A percentile compares a stretch with the other conserved stretches of the same genome.
Evolutionary conservation across 202 grass and related monocot genomes (phyloP).

Genomic region (Eragrostis tef): DNA sequence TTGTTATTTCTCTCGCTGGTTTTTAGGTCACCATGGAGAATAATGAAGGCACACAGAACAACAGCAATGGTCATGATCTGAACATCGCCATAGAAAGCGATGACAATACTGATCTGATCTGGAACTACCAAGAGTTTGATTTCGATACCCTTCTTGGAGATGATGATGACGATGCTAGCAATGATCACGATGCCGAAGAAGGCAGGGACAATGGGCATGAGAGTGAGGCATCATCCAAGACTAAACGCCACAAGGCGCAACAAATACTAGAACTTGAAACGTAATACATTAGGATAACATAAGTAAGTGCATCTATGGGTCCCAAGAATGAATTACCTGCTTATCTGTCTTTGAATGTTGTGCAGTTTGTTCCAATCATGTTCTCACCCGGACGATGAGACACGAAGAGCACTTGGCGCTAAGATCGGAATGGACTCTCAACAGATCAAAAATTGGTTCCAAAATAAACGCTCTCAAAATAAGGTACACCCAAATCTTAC

Average conservation of each 20-base stretch:
- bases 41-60: neutral
- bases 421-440: neutral
- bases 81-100: neutral
- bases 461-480: conserved; percentile 47
- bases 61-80: neutral
- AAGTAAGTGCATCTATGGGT: neutral
- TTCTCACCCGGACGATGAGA: conserved; percentile 45
- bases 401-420: conserved; percentile 27
- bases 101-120: neutral
- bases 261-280: conserved; percentile 3
- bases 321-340: neutral
- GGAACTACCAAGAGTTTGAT: neutral
- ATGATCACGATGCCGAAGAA: neutral
- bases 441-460: conserved; percentile 68
- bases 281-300: neutral
- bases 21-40: conserved; percentile 29
- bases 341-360: neutral
- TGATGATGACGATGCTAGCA: neutral
- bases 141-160: neutral
- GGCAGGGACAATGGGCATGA: neutral
- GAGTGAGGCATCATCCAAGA: neutral
- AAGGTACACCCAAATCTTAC: conserved; percentile 42
- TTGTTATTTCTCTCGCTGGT: neutral
- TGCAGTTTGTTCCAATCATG: conserved; percentile 40
- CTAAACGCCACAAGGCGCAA: neutral